A percentile compares a stretch with the other conserved stretches of the same genome.
These are phyloP conservation scores for Saccharomycopsis vini DNA, from an alignment of 805 yeast genomes.

Conservation along the genomic window DNA sequence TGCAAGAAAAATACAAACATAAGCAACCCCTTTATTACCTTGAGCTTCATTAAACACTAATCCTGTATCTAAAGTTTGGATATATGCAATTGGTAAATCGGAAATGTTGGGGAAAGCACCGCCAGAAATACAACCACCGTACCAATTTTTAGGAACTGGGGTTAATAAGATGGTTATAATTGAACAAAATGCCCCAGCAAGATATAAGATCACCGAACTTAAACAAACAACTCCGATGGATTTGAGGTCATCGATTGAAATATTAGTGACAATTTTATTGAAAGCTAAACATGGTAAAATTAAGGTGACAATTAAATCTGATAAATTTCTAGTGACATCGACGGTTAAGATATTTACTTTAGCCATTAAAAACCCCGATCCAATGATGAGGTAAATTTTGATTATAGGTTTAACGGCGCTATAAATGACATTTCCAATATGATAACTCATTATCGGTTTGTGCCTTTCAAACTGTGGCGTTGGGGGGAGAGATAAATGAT, in stretches of 20 bases:
- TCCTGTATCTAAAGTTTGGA: conserved; percentile 62
- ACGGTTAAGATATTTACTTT: conserved; percentile 54
- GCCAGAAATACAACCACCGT: conserved; percentile 64
- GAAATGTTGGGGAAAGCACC: conserved; percentile 73
- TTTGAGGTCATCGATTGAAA: conserved; percentile 60
- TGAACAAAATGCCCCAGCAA: conserved; percentile 37
- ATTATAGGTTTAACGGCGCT: conserved; percentile 79
- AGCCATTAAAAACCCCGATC: conserved; percentile 57
- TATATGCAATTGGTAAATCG: conserved; percentile 79
- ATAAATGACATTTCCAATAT: conserved; percentile 59
- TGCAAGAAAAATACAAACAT: conserved; percentile 68
- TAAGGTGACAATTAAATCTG: conserved; percentile 58
- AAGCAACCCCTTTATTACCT: conserved; percentile 73
- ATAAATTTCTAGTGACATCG: conserved; percentile 58
- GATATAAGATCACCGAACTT: conserved; percentile 36
- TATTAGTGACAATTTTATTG: conserved; percentile 57
- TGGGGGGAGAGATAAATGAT: too few species aligned
- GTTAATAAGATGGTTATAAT: conserved; percentile 36
- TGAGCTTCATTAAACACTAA: conserved; percentile 47
- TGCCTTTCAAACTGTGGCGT: too few species aligned
- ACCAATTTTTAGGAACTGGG: conserved; percentile 63
- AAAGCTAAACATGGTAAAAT: conserved; percentile 71
- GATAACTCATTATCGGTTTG: background rate
- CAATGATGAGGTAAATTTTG: conserved; percentile 67
- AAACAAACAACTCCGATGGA: conserved; percentile 57